phyloP scores from a whole-genome alignment of 106 monocot species.

The Posidonia australis region DNA sequence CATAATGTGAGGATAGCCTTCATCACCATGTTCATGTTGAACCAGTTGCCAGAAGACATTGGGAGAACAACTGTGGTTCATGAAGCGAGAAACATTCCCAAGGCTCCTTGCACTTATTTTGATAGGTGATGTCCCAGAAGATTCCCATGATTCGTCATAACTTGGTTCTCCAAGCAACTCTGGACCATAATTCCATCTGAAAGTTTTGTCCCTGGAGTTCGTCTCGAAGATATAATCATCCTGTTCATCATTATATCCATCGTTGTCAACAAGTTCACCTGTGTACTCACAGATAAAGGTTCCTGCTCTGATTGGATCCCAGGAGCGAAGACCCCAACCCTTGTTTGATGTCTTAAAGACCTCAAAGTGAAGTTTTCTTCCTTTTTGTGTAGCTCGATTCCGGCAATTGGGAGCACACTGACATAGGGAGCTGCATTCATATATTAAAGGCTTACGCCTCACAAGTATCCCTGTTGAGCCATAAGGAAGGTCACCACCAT shows the following conservation, averaged over 20 bases:
- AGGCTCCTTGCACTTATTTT: slow-evolving; percentile 45
- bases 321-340: slow-evolving; percentile 75
- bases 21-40: slow-evolving; percentile 53
- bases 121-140: slow-evolving; percentile 29
- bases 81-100: slow-evolving; percentile 72
- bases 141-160: slow-evolving; percentile 18
- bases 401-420: slow-evolving; percentile 42
- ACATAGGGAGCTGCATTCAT: slow-evolving; percentile 54
- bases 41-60: slow-evolving; percentile 81
- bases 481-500: slow-evolving; percentile 65
- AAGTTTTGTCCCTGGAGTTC: slow-evolving; percentile 26
- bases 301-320: slow-evolving; percentile 66
- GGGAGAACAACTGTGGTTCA: slow-evolving; percentile 83
- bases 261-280: slow-evolving; percentile 44
- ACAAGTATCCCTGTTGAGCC: slow-evolving; percentile 45
- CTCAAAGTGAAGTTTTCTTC: slow-evolving; percentile 51
- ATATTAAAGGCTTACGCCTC: slow-evolving; percentile 46
- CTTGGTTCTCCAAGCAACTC: slow-evolving; percentile 59
- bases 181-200: slow-evolving; percentile 68
- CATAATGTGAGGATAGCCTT: slow-evolving; percentile 66
- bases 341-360: slow-evolving; percentile 57
- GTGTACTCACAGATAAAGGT: slow-evolving; percentile 63
- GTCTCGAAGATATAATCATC: slow-evolving; percentile 56
- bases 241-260: slow-evolving; percentile 27
- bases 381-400: slow-evolving; percentile 52